Evolutionary conservation across 306 rosid genomes (phyloP), one percentile per base, ranked within the genome.

Genomic region (Quercus rubra): DNA sequence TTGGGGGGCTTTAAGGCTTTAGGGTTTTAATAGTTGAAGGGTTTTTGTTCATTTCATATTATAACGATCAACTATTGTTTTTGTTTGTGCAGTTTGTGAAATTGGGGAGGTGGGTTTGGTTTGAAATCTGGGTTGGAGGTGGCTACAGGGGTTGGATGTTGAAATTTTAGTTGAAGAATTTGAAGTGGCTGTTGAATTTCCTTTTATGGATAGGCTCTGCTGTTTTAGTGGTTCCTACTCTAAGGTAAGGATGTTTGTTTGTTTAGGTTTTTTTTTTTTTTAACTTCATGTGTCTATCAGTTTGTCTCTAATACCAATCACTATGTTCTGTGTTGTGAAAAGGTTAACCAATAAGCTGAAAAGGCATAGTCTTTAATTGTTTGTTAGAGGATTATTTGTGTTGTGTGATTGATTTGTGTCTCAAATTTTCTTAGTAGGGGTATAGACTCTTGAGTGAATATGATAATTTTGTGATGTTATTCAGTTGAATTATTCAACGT

Each of bases 141-240:
- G 82, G 73, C 76, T 68, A 13, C 77, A 68, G 70, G 87, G 63
- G 86, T 77, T 78, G 68, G 84, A 76, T 91, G 91, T 70, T 82
- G 85, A 83, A 76, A 85, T 85, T 80, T 79, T 73, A 55, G 75
- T 74, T 77, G 78, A 77, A 85, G 75, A 13, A 79, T 55, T 77
- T 78, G 83, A 46, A 82, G 69, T 30, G 27, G 55, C 73, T 84
- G 79, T 74, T 63, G 76, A 74, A 55, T 78, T 78, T 82, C n/a
- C 77, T 66, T 54, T 79, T 76, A 94, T 91, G 99, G 97, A 88
- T 80, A 85, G 78, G 75, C 74, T 95, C 12, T 90, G 97, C 79
- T 95, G 97, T 80, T 92, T 91, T 70, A 78, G 77, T 80, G 57
- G 88, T 88, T 87, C 96, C 55, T 87, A 87, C 76, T 87, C 96